A percentile compares a stretch with the other conserved stretches of the same genome.
Conservation (phyloP, 495 filamentous ascomycete species). For the Aspergillus conjunctus region DNA sequence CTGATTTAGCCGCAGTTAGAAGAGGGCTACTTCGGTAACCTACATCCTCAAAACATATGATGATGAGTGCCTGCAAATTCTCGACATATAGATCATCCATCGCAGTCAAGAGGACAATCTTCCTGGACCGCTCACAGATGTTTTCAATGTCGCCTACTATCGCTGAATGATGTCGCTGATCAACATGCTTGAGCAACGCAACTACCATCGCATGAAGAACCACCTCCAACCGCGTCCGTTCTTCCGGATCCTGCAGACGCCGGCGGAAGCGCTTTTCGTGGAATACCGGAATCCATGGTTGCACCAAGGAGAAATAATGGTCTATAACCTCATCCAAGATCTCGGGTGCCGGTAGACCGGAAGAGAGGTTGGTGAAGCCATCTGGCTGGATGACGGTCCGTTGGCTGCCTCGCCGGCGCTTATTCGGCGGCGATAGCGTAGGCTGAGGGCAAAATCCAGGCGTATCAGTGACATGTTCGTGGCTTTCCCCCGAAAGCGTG, state of each 20-base stretch:
- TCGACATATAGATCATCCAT: conserved; percentile 8
- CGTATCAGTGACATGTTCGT: not conserved
- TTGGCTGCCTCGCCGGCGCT: not conserved
- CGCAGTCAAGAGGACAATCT: conserved; percentile 2
- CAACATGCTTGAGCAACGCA: not conserved
- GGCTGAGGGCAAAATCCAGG: not conserved
- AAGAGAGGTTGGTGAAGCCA: not conserved
- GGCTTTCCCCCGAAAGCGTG: not conserved
- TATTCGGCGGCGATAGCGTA: not conserved
- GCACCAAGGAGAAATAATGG: not conserved
- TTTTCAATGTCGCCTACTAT: not conserved
- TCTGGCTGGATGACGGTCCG: not conserved
- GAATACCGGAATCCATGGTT: conserved; percentile 6
- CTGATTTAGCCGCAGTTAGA: not conserved
- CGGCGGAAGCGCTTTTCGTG: not conserved
- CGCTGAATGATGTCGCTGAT: not conserved
- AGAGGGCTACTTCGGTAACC: not conserved
- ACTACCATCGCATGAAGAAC: conserved; percentile 7
- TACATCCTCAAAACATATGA: conserved; percentile 8
- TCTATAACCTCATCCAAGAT: not conserved
- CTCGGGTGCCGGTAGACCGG: not conserved
- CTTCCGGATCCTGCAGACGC: not conserved
- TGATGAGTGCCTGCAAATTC: not conserved
- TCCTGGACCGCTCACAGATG: conserved; percentile 6
- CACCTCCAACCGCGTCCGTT: not conserved